These are phyloP conservation scores for Botrytis fragariae DNA, from an alignment of 2,329 filamentous ascomycete genomes.

Conservation along the genomic window DNA sequence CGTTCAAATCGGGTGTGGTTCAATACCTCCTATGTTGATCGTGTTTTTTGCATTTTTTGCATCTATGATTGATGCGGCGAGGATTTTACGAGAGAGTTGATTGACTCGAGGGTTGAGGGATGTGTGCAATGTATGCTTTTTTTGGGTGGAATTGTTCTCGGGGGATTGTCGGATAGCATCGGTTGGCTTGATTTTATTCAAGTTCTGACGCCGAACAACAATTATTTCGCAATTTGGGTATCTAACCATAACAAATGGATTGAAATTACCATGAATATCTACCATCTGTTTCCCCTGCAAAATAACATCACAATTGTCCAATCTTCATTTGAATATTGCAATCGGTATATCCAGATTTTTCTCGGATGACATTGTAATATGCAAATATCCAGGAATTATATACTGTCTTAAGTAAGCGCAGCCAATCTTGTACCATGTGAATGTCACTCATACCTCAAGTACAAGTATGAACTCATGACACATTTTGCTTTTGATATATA, in stretches of 20 bases:
- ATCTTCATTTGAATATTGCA: not conserved
- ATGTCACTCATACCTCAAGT: not conserved
- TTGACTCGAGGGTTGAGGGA: not conserved
- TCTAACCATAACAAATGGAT: not conserved
- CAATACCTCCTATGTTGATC: conserved; percentile 24
- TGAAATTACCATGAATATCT: not conserved
- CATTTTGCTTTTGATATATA: not conserved
- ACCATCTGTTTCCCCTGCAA: not conserved
- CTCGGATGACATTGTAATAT: not conserved
- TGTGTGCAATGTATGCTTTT: not conserved
- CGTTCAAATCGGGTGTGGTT: conserved; percentile 38
- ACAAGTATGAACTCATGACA: not conserved
- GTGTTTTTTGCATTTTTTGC: not conserved
- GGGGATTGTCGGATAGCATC: not conserved
- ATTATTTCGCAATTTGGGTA: not conserved
- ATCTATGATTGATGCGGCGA: not conserved
- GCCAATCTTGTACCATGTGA: not conserved
- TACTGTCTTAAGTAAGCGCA: not conserved
- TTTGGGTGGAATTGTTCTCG: not conserved
- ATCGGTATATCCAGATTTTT: not conserved
- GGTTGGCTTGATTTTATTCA: not conserved
- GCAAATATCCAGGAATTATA: not conserved
- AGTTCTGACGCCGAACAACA: not conserved
- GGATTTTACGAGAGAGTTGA: too few species aligned
- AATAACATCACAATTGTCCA: not conserved